phyloP scores from a whole-genome alignment of 768 basidiomycete species.

The Sistotremastrum suecicum region DNA sequence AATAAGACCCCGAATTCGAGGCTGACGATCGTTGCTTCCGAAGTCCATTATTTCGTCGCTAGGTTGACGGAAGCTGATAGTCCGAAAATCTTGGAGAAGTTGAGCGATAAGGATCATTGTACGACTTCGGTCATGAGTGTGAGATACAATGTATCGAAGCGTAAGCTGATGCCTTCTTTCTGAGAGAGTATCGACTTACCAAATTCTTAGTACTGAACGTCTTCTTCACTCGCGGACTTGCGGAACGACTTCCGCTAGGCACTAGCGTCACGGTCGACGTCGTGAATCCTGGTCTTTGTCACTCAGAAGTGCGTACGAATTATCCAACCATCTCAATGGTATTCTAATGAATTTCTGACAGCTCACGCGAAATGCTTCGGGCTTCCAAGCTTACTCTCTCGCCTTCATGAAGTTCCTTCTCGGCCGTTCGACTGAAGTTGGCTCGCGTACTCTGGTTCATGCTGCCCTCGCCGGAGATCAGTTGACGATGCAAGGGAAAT shows the following conservation, averaged over 20 bases:
- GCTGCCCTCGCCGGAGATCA: slow-evolving; percentile 17
- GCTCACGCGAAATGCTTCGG: too few species aligned
- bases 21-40: slow-evolving; percentile 20
- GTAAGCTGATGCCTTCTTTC: slow-evolving; percentile 7
- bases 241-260: slow-evolving; percentile 15
- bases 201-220: slow-evolving; percentile 23
- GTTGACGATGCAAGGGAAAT: slow-evolving; percentile 19
- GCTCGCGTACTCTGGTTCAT: slow-evolving; percentile 20
- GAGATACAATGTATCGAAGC: slow-evolving; percentile 17
- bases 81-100: slow-evolving; percentile 12
- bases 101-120: slow-evolving; percentile 13
- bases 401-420: slow-evolving; percentile 17
- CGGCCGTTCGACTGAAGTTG: slow-evolving; percentile 24
- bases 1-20: slow-evolving; percentile 7
- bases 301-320: slow-evolving; percentile 20
- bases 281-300: slow-evolving; percentile 30
- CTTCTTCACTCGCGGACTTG: slow-evolving; percentile 24
- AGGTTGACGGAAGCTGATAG: slow-evolving; percentile 12
- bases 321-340: too few species aligned
- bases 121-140: slow-evolving; percentile 1
- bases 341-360: too few species aligned
- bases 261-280: slow-evolving; percentile 20
- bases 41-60: slow-evolving; percentile 10
- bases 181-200: too few species aligned
- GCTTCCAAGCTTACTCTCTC: too few species aligned